phyloP scores from a whole-genome alignment of 345 rosid genomes.

The Eucalyptus rudis region DNA sequence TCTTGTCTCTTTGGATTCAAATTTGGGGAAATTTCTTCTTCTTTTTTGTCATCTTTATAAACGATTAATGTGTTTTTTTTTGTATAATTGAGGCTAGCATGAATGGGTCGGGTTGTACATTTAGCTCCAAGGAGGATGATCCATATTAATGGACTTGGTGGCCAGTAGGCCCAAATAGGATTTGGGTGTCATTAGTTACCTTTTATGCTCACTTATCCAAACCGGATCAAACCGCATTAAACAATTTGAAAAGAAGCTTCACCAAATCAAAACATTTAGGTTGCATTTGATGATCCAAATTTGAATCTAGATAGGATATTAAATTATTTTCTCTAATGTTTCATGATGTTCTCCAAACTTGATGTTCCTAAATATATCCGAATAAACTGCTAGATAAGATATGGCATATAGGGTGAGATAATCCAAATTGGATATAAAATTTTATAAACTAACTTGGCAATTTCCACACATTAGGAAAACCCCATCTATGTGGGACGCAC shows the following conservation, averaged over 20 bases:
- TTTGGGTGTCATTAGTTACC: not conserved
- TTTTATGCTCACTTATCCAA: not conserved
- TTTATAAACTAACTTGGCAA: too few relatives aligned
- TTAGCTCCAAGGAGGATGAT: not conserved
- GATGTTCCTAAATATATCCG: rapidly evolving
- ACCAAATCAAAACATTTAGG: not conserved
- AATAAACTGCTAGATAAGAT: rapidly evolving
- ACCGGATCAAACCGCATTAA: rapidly evolving
- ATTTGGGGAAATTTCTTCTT: not conserved
- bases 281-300: not conserved
- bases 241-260: not conserved
- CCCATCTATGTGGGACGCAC: not conserved
- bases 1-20: not conserved
- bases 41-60: not conserved
- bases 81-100: not conserved
- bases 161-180: not conserved
- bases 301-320: too few relatives aligned
- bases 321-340: too few relatives aligned
- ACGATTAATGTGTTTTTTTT: not conserved
- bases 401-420: not conserved
- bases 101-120: not conserved
- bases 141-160: not conserved
- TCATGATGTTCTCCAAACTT: not conserved
- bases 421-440: not conserved
- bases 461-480: not conserved